Evolutionary conservation across 2,329 filamentous ascomycete genomes (phyloP), one percentile per base, ranked within the genome.

Genomic region (Talaromyces piceae): DNA sequence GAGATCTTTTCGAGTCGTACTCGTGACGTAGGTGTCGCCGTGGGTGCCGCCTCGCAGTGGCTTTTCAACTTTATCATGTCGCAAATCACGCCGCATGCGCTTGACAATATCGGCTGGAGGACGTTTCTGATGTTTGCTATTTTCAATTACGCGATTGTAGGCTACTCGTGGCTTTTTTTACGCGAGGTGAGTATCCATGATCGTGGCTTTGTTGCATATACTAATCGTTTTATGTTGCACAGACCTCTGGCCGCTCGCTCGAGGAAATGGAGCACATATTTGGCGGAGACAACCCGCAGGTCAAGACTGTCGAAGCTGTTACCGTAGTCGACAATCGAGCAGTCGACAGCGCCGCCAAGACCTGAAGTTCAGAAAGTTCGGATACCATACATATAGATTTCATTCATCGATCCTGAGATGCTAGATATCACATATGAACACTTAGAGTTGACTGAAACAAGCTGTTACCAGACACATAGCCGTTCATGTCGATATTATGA

Each of bases 121-220:
- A 76, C 73, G 2, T 77, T 77, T 52, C 57, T 77, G 52, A 75
- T 77, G 71, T 77, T 77, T 61, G 67, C 65, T 20, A 71, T 76
- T 23, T 74, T 76, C 59, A 76, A 76, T 57, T 74, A 69, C 53
- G 63, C 71, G 1, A 68, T 74, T 13, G 69, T 74, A 0, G 58
- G 65, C 9, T 76, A 74, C 54, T 65, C 70, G 5, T 75, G 66
- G 61, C 61, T 74, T 33, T 62, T 75, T 41, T 62, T 76, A 55
- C 70, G 67, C 47, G 71, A 65, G 59, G 62, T 65, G 47, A 27
- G 57, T 60, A 28, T 12, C 4, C 8, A 13, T 23, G 25, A 18
- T n/a, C 3, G 8, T 25, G 4, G 13, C 30, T 47, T 30, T 49
- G 4, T 16, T 28, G 22, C 20, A 13, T n/a, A 27, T 13, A 16